Conservation (phyloP, 495 filamentous ascomycete genomes). For the Penicillium bialowiezense region DNA sequence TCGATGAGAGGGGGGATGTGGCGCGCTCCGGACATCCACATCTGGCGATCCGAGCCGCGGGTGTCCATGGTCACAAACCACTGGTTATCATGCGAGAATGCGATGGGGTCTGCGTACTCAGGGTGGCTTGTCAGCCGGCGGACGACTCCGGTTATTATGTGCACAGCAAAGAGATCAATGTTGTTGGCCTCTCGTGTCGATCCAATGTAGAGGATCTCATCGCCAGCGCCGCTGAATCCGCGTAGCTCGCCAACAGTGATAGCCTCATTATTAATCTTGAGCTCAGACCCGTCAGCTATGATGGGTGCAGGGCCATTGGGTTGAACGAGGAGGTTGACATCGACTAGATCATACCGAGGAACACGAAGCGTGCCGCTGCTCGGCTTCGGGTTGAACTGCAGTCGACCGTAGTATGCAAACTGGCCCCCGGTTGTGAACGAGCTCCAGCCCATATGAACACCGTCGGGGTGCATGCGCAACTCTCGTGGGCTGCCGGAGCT, state of each 20-base stretch:
- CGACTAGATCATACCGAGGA: conserved; percentile 23
- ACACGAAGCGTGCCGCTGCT: conserved; percentile 4
- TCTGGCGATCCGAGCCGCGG: conserved; percentile 15
- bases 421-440: conserved; percentile 10
- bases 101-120: conserved; percentile 25
- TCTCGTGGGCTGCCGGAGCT: conserved; percentile 16
- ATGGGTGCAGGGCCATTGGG: conserved; percentile 3
- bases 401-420: conserved; percentile 17
- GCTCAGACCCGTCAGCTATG: not conserved
- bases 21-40: conserved; percentile 24
- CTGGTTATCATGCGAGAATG: conserved; percentile 16
- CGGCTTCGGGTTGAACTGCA: conserved; percentile 21
- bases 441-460: conserved; percentile 20
- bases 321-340: conserved; percentile 13
- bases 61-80: conserved; percentile 26
- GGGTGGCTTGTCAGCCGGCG: conserved; percentile 23
- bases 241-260: conserved; percentile 22
- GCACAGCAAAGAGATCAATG: conserved; percentile 21
- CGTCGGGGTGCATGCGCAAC: conserved; percentile 23
- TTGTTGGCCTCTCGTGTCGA: conserved; percentile 19
- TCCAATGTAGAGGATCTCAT: conserved; percentile 23
- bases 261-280: conserved; percentile 13
- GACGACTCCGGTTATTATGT: conserved; percentile 19
- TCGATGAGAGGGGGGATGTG: conserved; percentile 21
- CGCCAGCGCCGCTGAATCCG: conserved; percentile 20